Base-by-base conservation (phyloP, 768 basidiomycete genomes). In the Boletus subcaerulescens region DNA sequence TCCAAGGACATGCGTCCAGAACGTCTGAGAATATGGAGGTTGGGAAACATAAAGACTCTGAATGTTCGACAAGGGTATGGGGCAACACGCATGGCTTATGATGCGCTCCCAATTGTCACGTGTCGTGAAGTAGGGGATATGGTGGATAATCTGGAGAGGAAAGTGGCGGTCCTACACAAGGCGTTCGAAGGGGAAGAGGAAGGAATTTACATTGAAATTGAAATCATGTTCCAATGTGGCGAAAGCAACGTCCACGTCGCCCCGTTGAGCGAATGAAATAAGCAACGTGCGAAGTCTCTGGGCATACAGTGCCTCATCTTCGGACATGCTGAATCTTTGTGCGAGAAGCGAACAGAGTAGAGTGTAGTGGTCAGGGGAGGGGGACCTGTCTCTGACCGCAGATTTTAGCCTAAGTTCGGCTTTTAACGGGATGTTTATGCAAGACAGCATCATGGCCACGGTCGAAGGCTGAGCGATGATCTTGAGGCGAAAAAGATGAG, bases 391-490 rank as follows among this genome's bases (percentile, higher is more conserved):
- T 0, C 7, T 13, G 14, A 12, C 3, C 5, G 11, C 33, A 33
- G 12, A 33, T 4, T 4, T 33, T 13, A 55, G 4, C n/a, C 26
- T 50, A 31, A 55, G 15, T 24, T 43, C 20, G 2, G 48, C 20
- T 42, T 38, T 15, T n/a, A 13, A 15, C 6, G 57, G 53, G 3
- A 62, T 22, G 15, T 46, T 24, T 10, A 59, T 10, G 31, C 29
- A 36, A 13, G 60, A 56, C 12, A 62, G 39, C 3, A 62, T 18
- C 1, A 26, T 35, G 26, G 53, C 11, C 12, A 59, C 46, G 17
- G 52, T 45, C 22, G 53, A 52, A 12, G 40, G 32, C 17, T 48
- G 45, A 26, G 47, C 57, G 4, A 15, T 17, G 44, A 62, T 13
- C 8, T 3, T 20, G 12, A 61, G 31, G 20, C 56, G 49, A 26